These are phyloP conservation scores for Phyllosticta capitalensis DNA, from an alignment of 2,329 filamentous ascomycete species.

Conservation along the genomic window DNA sequence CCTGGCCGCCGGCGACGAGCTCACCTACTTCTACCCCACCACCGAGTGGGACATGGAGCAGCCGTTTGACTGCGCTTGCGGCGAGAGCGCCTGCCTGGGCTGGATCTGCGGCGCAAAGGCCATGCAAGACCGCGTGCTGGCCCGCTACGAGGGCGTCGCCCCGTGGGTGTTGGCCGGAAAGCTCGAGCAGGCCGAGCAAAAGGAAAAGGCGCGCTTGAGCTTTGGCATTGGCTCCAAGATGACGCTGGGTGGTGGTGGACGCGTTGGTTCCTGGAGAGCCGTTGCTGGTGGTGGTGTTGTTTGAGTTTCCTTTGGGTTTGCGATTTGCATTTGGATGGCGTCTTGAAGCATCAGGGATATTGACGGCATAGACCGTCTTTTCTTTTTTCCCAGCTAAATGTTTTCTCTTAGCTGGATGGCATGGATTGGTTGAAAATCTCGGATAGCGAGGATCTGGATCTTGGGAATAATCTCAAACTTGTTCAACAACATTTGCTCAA, in stretches of 20 bases:
- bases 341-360: too few species aligned
- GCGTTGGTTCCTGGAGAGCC: constrained; percentile 1
- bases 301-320: neutral
- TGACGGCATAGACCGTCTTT: too few species aligned
- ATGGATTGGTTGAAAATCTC: neutral
- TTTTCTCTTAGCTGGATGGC: neutral
- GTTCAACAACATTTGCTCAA: neutral
- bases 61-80: constrained; percentile 58
- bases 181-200: constrained; percentile 14
- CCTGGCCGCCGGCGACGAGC: constrained; percentile 29
- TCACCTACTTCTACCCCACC: constrained; percentile 63
- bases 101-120: constrained; percentile 54
- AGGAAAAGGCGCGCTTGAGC: neutral
- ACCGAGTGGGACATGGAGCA: constrained; percentile 69
- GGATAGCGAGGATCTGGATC: neutral
- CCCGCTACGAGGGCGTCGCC: constrained; percentile 38
- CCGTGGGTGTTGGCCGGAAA: constrained; percentile 16
- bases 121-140: constrained; percentile 46
- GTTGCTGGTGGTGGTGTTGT: constrained; percentile 2
- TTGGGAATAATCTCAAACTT: neutral
- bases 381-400: neutral
- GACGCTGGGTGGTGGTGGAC: constrained; percentile 1
- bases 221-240: neutral
- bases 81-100: constrained; percentile 48
- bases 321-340: neutral